Evolutionary conservation across 2,329 filamentous ascomycete genomes (phyloP).

Genomic region (Colletotrichum eleusines): DNA sequence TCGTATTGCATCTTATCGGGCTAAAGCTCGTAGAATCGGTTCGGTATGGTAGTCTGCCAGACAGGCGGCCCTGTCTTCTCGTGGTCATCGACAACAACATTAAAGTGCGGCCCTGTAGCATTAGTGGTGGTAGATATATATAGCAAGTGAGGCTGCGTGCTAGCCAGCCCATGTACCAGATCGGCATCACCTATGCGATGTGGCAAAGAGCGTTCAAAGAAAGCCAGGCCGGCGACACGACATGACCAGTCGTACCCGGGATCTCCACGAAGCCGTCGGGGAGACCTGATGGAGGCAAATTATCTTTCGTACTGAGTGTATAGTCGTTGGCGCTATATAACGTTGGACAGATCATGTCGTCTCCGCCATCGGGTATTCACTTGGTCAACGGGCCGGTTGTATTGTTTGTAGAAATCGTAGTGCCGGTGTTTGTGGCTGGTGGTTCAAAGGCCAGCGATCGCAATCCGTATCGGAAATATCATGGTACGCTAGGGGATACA

Average conservation of each 20-base stretch:
- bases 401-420: neutral
- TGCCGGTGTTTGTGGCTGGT: neutral
- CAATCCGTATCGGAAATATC: too few species aligned
- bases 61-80: neutral
- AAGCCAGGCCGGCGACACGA: neutral
- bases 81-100: neutral
- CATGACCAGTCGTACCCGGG: neutral
- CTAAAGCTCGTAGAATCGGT: neutral
- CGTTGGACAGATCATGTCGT: neutral
- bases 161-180: neutral
- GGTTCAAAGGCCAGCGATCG: neutral
- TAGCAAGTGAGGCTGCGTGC: neutral
- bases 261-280: neutral
- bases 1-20: neutral
- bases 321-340: neutral
- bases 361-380: too few species aligned
- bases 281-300: neutral
- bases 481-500: neutral
- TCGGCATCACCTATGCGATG: neutral
- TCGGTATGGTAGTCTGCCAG: neutral
- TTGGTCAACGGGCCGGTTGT: neutral
- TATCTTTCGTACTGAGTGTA: neutral
- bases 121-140: neutral
- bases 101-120: neutral
- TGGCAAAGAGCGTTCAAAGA: neutral